phyloP scores from a whole-genome alignment of 2,329 filamentous ascomycete species.

The Hypoxylon sp. region DNA sequence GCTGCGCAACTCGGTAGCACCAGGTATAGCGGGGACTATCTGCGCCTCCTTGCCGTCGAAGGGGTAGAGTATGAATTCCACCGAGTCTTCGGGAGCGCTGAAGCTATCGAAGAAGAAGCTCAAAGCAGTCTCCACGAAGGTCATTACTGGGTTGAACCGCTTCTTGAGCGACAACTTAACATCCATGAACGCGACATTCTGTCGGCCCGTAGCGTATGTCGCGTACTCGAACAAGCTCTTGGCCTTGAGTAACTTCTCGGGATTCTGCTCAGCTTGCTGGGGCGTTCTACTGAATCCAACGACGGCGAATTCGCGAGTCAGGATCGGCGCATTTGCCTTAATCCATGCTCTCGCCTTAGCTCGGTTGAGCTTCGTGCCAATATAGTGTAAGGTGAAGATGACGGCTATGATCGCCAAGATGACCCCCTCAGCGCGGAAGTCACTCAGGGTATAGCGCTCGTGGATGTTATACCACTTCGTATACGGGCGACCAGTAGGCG shows the following conservation, averaged over 20 bases:
- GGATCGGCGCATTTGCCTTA: conserved; percentile 75
- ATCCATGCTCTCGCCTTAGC: conserved; percentile 85
- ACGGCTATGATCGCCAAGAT: conserved; percentile 81
- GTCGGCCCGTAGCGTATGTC: conserved; percentile 89
- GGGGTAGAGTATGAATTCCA: conserved; percentile 84
- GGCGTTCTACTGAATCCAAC: conserved; percentile 80
- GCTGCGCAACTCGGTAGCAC: conserved; percentile 67
- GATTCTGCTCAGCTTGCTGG: conserved; percentile 58
- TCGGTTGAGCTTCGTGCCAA: conserved; percentile 84
- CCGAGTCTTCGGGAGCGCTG: conserved; percentile 74
- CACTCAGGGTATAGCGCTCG: conserved; percentile 84
- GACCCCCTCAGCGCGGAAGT: conserved; percentile 89
- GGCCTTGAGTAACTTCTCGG: conserved; percentile 79
- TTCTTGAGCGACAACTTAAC: conserved; percentile 84
- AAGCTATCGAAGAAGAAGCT: conserved; percentile 86
- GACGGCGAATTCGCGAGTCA: conserved; percentile 85
- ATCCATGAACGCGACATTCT: conserved; percentile 93
- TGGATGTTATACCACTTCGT: conserved; percentile 98
- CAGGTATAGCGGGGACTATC: conserved; percentile 75
- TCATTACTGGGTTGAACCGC: conserved; percentile 82
- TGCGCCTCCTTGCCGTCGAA: conserved; percentile 93
- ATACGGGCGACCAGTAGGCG: conserved; percentile 71
- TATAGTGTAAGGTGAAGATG: conserved; percentile 82
- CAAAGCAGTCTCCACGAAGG: conserved; percentile 72
- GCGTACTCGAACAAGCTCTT: conserved; percentile 88